A percentile compares a stretch with the other conserved stretches of the same genome.
These are phyloP conservation scores for Euphorbia celastroides DNA, from an alignment of 441 rosid species.

Conservation along the genomic window DNA sequence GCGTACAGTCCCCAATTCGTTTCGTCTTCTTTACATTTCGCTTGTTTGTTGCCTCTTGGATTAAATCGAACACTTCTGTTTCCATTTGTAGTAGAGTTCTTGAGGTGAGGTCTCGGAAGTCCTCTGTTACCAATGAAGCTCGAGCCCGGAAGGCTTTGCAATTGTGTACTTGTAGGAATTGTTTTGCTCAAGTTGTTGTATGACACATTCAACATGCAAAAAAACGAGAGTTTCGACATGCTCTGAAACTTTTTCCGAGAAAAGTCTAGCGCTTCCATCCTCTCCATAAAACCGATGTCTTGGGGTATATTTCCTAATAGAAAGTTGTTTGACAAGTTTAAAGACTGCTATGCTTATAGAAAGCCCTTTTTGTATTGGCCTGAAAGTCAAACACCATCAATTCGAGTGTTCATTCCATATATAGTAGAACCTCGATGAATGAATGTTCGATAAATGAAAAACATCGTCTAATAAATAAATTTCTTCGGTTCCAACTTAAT, in stretches of 20 bases:
- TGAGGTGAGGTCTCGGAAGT: slow-evolving; percentile 26
- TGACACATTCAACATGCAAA: slow-evolving; percentile 25
- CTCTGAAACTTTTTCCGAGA: slow-evolving; percentile 13
- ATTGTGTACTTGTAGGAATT: slow-evolving; percentile 24
- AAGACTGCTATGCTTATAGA: background rate
- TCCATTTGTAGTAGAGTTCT: slow-evolving; percentile 7
- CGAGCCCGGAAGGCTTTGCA: slow-evolving; percentile 17
- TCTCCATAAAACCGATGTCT: slow-evolving; percentile 4
- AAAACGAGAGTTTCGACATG: slow-evolving; percentile 11
- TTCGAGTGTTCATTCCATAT: too few relatives aligned
- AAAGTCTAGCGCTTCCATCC: slow-evolving; percentile 23
- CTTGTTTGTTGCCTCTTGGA: background rate
- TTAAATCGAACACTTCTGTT: too few relatives aligned
- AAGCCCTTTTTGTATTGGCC: too few relatives aligned
- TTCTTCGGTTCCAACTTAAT: too few relatives aligned
- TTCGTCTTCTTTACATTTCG: background rate
- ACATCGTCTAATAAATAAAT: too few relatives aligned
- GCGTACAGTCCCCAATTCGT: slow-evolving; percentile 3
- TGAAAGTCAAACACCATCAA: too few relatives aligned
- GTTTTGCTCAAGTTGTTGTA: slow-evolving; percentile 16
- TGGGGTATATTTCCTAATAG: background rate
- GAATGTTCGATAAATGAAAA: too few relatives aligned
- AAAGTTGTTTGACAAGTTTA: slow-evolving; percentile 19
- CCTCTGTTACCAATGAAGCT: slow-evolving; percentile 17
- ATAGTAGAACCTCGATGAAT: too few relatives aligned